Conservation (phyloP, 352 stramenopile genomes). For the Elongisporangium undulatum region DNA sequence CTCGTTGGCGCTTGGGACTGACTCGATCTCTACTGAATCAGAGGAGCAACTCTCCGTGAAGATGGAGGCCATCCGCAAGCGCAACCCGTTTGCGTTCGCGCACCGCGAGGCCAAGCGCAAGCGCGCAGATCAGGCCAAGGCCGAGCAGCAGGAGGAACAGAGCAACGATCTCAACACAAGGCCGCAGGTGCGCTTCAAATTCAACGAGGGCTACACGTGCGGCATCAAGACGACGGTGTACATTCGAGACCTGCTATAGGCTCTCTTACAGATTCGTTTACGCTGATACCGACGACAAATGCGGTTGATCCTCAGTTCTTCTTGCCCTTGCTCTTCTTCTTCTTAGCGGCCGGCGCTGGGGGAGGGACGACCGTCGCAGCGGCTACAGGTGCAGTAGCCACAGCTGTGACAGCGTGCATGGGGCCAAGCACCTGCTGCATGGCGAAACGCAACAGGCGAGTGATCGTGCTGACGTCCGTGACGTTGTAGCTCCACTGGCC, state of each 20-base stretch:
- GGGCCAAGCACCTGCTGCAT: constrained; percentile 66
- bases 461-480: constrained; percentile 28
- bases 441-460: constrained; percentile 51
- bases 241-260: constrained; percentile 81
- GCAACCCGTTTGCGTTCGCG: constrained; percentile 78
- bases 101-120: constrained; percentile 81
- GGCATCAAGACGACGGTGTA: constrained; percentile 87
- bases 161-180: constrained; percentile 15
- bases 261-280: neutral
- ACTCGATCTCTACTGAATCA: constrained; percentile 13
- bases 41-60: constrained; percentile 58
- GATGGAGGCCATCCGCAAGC: constrained; percentile 53
- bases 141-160: constrained; percentile 32
- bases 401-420: constrained; percentile 21
- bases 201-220: constrained; percentile 89
- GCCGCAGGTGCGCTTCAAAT: constrained; percentile 80
- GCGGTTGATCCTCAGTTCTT: constrained; percentile 18
- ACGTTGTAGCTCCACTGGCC: constrained; percentile 11
- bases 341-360: constrained; percentile 15
- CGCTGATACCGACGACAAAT: neutral
- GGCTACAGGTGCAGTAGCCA: constrained; percentile 3
- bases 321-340: constrained; percentile 39
- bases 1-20: neutral
- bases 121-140: constrained; percentile 38
- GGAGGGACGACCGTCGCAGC: constrained; percentile 2